Conservation (phyloP, 2,329 filamentous ascomycete genomes). For the Alternaria arborescens region DNA sequence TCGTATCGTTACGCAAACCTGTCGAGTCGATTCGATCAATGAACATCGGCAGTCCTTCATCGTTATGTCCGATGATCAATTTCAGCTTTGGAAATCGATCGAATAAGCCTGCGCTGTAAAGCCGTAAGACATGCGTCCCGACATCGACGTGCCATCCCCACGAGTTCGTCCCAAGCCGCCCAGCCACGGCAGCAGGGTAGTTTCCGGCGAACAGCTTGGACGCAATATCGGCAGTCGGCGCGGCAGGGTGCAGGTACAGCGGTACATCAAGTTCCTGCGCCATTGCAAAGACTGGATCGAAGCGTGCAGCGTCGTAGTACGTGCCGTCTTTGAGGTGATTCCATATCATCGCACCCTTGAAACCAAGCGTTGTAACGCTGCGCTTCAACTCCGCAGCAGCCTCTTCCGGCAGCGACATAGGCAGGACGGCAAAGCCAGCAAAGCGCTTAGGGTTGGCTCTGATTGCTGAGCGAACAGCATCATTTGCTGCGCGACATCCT, state of each 20-base stretch:
- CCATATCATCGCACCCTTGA: neutral
- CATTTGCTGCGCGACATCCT: slow-evolving; percentile 9
- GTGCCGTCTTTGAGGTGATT: neutral
- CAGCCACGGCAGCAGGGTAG: neutral
- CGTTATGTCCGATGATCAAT: neutral
- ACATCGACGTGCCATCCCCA: slow-evolving; percentile 9
- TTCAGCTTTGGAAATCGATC: slow-evolving; percentile 1
- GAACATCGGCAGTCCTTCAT: neutral
- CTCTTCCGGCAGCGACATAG: neutral
- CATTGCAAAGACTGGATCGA: neutral
- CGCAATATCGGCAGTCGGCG: neutral
- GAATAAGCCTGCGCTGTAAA: neutral
- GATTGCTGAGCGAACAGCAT: neutral
- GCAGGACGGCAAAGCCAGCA: neutral
- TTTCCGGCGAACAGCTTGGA: neutral
- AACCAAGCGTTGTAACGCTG: neutral
- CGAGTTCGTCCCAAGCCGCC: neutral
- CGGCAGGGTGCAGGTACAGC: neutral
- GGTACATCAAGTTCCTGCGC: neutral
- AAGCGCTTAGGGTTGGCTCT: neutral
- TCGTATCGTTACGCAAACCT: neutral
- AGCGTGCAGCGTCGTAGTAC: neutral
- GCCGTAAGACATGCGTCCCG: neutral
- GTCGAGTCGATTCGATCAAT: neutral
- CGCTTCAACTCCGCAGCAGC: neutral